phyloP scores from a whole-genome alignment of 1,284 basidiomycete genomes.

The Mycosarcoma mackinlayi region DNA sequence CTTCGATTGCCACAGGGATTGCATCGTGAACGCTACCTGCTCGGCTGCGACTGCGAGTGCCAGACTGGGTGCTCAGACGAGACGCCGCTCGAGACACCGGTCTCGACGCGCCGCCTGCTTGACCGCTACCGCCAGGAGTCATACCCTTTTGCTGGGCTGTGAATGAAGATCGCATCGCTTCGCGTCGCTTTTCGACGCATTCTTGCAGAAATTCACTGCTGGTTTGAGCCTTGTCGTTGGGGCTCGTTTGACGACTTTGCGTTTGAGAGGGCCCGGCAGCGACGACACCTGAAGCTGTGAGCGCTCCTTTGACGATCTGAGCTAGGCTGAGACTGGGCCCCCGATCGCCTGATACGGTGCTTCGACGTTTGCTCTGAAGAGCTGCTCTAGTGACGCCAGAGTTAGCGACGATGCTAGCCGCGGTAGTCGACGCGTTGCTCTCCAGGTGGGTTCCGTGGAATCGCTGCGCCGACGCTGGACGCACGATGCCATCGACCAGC shows the following conservation, averaged over 20 bases:
- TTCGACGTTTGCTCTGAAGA: slow-evolving; percentile 47
- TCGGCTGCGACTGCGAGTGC: slow-evolving; percentile 46
- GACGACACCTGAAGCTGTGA: slow-evolving; percentile 44
- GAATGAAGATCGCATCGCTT: slow-evolving; percentile 52
- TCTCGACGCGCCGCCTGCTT: slow-evolving; percentile 14
- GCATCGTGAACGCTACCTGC: slow-evolving; percentile 61
- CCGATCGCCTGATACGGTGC: slow-evolving; percentile 47
- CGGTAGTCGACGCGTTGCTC: slow-evolving; percentile 28
- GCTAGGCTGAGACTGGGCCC: slow-evolving; percentile 42
- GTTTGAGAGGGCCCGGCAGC: slow-evolving; percentile 21
- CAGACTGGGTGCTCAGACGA: slow-evolving; percentile 47
- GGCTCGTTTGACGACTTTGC: slow-evolving; percentile 29
- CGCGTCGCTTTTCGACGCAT: slow-evolving; percentile 48
- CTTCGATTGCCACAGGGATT: slow-evolving; percentile 58
- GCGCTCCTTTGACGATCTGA: slow-evolving; percentile 47
- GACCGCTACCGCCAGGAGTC: slow-evolving; percentile 12
- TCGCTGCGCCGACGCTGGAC: slow-evolving; percentile 39
- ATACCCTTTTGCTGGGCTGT: slow-evolving; percentile 55
- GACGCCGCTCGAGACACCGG: slow-evolving; percentile 45
- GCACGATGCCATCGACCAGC: slow-evolving; percentile 21
- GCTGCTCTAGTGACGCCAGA: slow-evolving; percentile 39
- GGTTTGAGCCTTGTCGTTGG: slow-evolving; percentile 21
- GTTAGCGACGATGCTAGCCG: slow-evolving; percentile 33
- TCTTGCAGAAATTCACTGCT: slow-evolving; percentile 48
- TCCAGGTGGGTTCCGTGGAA: slow-evolving; percentile 34